Evolutionary conservation across 2,329 filamentous ascomycete species (phyloP).

Genomic region (Akanthomyces muscarius): DNA sequence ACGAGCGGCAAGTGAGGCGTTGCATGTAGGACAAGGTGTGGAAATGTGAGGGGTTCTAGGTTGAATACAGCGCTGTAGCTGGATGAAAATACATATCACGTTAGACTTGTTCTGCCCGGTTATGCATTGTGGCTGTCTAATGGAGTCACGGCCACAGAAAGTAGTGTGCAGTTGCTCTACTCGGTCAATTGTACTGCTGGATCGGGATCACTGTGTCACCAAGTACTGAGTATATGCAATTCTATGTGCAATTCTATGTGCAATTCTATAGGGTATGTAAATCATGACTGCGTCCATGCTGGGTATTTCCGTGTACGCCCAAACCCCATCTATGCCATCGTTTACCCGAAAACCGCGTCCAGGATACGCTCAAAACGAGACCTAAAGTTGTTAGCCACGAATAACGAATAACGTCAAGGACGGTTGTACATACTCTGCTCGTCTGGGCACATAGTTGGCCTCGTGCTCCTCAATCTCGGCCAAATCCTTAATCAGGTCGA

Average conservation of each 20-base stretch:
- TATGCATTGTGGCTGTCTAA: no score
- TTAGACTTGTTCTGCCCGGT: neutral
- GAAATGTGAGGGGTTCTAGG: neutral
- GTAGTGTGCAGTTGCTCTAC: neutral
- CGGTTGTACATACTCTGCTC: slow-evolving; percentile 44
- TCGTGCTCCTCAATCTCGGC: slow-evolving; percentile 67
- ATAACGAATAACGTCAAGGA: neutral
- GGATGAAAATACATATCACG: no score
- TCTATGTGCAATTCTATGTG: slow-evolving; percentile 1
- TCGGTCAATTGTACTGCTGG: no score
- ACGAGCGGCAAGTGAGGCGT: neutral
- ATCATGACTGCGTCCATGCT: neutral
- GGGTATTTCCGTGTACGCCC: neutral
- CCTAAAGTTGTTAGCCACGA: neutral
- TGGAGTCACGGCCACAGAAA: no score
- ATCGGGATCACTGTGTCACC: no score
- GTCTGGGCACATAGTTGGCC: slow-evolving; percentile 51
- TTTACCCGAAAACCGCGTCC: slow-evolving; percentile 22
- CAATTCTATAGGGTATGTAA: neutral
- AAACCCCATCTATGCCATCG: neutral
- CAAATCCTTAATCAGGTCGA: slow-evolving; percentile 59
- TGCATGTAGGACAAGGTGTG: no score
- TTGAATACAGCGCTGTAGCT: neutral
- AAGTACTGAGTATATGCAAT: neutral
- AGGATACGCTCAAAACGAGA: slow-evolving; percentile 22